Conservation (phyloP, 441 rosid genomes). For the Theobroma grandiflorum region DNA sequence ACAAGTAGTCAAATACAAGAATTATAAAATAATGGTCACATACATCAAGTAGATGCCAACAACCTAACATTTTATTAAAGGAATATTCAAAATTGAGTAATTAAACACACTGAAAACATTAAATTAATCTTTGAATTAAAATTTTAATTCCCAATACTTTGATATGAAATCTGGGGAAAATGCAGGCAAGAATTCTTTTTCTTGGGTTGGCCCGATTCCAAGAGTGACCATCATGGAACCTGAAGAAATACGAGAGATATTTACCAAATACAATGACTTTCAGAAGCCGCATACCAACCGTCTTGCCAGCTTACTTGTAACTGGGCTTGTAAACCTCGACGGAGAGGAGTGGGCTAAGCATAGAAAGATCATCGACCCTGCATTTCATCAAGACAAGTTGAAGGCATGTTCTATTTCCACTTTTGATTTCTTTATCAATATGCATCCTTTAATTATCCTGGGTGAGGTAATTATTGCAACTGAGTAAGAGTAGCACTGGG, state of each 20-base stretch:
- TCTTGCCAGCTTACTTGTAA: constrained; percentile 32
- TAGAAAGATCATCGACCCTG: constrained; percentile 51
- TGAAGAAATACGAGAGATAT: constrained; percentile 44
- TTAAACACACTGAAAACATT: too few species aligned
- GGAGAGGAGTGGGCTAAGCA: constrained; percentile 59
- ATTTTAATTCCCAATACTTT: too few species aligned
- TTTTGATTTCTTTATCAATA: background rate
- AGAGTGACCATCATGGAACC: constrained; percentile 49
- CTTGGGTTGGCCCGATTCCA: constrained; percentile 54
- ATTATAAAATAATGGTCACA: too few species aligned
- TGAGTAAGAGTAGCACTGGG: too few species aligned
- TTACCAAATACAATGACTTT: constrained; percentile 45
- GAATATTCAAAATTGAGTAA: too few species aligned
- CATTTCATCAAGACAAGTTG: constrained; percentile 35
- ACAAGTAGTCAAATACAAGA: too few species aligned
- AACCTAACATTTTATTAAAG: too few species aligned
- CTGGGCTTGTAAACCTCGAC: constrained; percentile 38
- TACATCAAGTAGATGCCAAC: too few species aligned
- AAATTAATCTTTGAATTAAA: too few species aligned
- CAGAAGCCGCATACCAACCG: constrained; percentile 31
- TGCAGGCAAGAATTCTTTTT: constrained; percentile 52
- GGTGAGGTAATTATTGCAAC: too few species aligned
- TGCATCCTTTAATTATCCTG: background rate
- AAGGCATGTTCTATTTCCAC: constrained; percentile 38
- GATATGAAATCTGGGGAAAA: background rate